These are phyloP conservation scores for Vachellia collinsii DNA, from an alignment of 306 rosid genomes.

Conservation along the genomic window DNA sequence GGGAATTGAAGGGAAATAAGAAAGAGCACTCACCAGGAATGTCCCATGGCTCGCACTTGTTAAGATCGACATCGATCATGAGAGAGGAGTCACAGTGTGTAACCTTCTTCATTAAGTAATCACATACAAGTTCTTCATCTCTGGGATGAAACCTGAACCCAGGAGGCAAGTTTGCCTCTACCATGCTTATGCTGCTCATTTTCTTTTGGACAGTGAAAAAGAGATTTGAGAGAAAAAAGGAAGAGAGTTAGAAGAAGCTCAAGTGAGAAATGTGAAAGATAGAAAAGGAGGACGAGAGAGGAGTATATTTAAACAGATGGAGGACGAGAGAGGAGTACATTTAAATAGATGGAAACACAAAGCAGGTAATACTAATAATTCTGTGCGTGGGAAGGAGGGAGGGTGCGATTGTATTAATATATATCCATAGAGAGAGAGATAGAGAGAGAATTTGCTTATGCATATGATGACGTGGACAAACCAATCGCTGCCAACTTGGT, in stretches of 20 bases:
- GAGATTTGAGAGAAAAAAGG: background rate
- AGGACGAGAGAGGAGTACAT: constrained; percentile 41
- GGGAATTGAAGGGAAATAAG: background rate
- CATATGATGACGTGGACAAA: constrained; percentile 54
- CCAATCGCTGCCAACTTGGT: constrained; percentile 47
- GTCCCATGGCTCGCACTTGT: constrained; percentile 97
- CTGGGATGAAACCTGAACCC: constrained; percentile 95
- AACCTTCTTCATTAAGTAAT: constrained; percentile 77
- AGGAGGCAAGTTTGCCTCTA: constrained; percentile 85
- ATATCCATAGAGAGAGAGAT: background rate
- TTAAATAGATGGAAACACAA: constrained; percentile 45
- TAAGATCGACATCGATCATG: constrained; percentile 89
- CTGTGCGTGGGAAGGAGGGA: constrained; percentile 21
- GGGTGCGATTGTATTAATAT: constrained; percentile 22
- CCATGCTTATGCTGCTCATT: constrained; percentile 84
- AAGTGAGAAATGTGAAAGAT: constrained; percentile 26
- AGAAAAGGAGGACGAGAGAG: constrained; percentile 33
- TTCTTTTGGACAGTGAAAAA: constrained; percentile 23
- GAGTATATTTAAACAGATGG: constrained; percentile 51
- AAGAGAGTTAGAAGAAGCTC: constrained; percentile 16
- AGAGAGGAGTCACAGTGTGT: constrained; percentile 55
- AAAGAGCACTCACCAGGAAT: constrained; percentile 70
- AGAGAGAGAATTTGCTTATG: constrained; percentile 1
- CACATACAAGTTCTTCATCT: constrained; percentile 93
- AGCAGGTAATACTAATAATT: constrained; percentile 47